Base-by-base conservation (phyloP, 495 filamentous ascomycete species). In the Aspergillus saccharolyticus region DNA sequence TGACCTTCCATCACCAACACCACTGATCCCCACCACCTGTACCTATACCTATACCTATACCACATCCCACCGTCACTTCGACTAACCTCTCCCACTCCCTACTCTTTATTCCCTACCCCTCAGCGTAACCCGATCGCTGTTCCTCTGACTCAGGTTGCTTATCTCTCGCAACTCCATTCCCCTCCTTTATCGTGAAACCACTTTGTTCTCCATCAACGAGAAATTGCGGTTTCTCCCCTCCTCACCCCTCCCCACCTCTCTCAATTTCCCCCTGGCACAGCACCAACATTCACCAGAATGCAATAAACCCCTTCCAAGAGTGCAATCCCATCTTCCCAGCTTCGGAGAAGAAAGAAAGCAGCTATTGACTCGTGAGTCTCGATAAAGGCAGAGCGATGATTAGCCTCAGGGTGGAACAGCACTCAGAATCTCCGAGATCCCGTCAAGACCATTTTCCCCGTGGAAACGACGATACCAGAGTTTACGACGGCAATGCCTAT, bases 351-450 rank as follows among this genome's bases (percentile, higher is more conserved):
- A 62, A 21, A 24, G 45, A 60, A 62, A 21, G 19, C 51, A 43
- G 42, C 55, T 57, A 60, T 74, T 73, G 68, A 74, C 70, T 56
- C 56, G 63, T 65, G 33, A 57, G 44, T 60, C 44, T 56, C 56
- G 65, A 71, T 64, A 70, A 70, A 76, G 67, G 70, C 72, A 76
- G 75, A 78, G 75, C 71, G 71, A 78, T 78, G 75, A 76, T 74
- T 72, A 78, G 74, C 74, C 70, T 74, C 70, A 71, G 70, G 70
- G 74, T 73, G 71, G 71, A 75, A 74, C 69, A 75, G 66, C 70
- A 74, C 70, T 74, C 68, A 76, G 69, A 74, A 67, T 73, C 70
- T 65, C 70, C 71, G 67, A 74, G 63, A 74, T 65, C 71, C 67
- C 70, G 66, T 70, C 67, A 70, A 67, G 52, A 74, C 66, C 69